Base-by-base conservation (phyloP, 257 asterid genomes). In the Jacaranda mimosifolia region DNA sequence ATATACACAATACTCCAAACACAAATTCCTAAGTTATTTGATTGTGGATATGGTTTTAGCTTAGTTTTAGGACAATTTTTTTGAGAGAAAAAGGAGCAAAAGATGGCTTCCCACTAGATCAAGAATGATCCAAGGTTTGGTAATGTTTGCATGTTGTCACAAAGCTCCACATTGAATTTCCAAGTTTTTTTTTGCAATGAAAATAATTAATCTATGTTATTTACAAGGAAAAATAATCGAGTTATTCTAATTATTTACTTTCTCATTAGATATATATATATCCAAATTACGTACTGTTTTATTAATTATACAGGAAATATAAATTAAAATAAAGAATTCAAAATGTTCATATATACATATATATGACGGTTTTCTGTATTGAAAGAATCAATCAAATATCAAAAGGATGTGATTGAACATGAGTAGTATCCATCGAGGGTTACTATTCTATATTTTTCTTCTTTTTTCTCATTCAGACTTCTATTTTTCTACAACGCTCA, bases 101-200 rank as follows among this genome's bases (percentile, higher is more conserved):
- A 18, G 64, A 74, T 38, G 59, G 60, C 40, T 7, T 48, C 9
- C n/a, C 19, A 13, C 21, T 62, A 35, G 15, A 68, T 56, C 64
- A 39, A 75, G 43, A 48, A 65, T 45, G 40, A 49, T 49, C 57
- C 35, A 13, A 72, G 70, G 64, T 72, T 43, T 45, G 81, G 78
- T n/a, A 63, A 36, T 40, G 18, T 63, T 62, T 39, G 51, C 53
- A 42, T 66, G 32, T 46, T 32, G 6, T 56, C 12, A 6, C 52
- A 39, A 10, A 5, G 9, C 57, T 17, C 7, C 3, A 48, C 55
- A 39, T 8, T 60, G 36, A 1, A 19, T 0, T 59, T 10, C n/a
- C 40, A 19, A 18, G 19, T 18, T 45, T 21, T 3, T 58, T 58
- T 7, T 1, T 2, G 3, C 0, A 9, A 49, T 1, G n/a, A 49